A percentile compares a stretch with the other conserved stretches of the same genome.
Evolutionary conservation across 192 early-diverging fungal species (phyloP).

Genomic region (Mortierella antarctica): DNA sequence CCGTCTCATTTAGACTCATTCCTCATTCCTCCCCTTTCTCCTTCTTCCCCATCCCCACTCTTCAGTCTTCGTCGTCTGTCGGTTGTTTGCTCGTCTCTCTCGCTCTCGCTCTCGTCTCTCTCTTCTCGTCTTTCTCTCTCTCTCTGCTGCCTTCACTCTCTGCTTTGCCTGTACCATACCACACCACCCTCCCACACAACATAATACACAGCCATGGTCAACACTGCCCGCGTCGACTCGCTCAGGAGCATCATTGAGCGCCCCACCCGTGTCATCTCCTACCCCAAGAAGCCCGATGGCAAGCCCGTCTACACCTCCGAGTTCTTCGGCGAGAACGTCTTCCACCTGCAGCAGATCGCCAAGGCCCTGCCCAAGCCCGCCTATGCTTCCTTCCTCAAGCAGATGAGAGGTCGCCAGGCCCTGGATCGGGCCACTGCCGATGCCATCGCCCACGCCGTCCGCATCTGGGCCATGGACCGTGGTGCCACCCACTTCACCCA

Average conservation of each 20-base stretch:
- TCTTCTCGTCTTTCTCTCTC: too few relatives aligned
- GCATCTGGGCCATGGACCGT: constrained; percentile 97
- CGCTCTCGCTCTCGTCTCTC: too few relatives aligned
- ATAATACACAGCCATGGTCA: constrained; percentile 35
- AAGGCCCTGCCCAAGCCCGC: constrained; percentile 95
- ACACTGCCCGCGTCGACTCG: constrained; percentile 59
- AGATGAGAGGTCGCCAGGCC: constrained; percentile 88
- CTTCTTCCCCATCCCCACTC: too few relatives aligned
- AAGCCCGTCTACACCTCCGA: constrained; percentile 85
- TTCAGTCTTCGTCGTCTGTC: too few relatives aligned
- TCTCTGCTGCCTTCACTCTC: too few relatives aligned
- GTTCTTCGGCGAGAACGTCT: constrained; percentile 95
- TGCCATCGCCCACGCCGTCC: constrained; percentile 98
- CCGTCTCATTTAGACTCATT: not conserved
- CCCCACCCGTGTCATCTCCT: constrained; percentile 78
- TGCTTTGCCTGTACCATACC: not conserved
- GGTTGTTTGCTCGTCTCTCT: too few relatives aligned
- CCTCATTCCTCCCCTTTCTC: constrained; percentile 7
- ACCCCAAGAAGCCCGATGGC: constrained; percentile 77
- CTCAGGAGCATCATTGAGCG: constrained; percentile 67
- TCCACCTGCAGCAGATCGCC: constrained; percentile 91
- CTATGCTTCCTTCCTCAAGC: constrained; percentile 92
- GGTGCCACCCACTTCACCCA: constrained; percentile 99
- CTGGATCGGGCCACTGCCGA: constrained; percentile 96
- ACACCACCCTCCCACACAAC: constrained; percentile 3